Evolutionary conservation across 495 filamentous ascomycete species (phyloP), one percentile per base, ranked within the genome.

Genomic region (Annulohypoxylon moriforme): DNA sequence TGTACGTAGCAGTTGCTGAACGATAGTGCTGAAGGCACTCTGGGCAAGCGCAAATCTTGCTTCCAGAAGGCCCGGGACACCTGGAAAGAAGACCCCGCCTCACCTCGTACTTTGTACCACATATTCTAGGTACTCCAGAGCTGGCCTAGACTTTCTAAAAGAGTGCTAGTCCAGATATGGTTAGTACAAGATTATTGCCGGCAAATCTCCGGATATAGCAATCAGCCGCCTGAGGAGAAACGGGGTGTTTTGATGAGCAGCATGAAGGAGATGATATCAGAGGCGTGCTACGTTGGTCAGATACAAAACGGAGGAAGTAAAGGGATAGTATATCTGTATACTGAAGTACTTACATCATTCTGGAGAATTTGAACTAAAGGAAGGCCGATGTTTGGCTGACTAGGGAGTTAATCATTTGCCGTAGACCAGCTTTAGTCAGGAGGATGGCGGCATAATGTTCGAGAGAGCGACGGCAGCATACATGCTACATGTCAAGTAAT

Each of bases 391-490:
- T 40, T 11, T 14, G 44, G 49, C 53, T 68, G 42, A 3, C 46
- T 20, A 57, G n/a, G 33, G 25, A 47, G 55, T 60, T 20, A 59
- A 59, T 31, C 6, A 40, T 11, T 34, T 52, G 40, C 38, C 22
- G 5, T 64, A 49, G 29, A 38, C 47, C 52, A 55, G 20, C 60
- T 27, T 62, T 59, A 66, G 42, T 65, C 44, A 58, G 52, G 64
- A 65, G 71, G 71, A 64, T 60, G 55, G 49, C 56, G 34, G 49
- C 71, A 68, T 73, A 34, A 61, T 36, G 66, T 63, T 64, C 50
- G 58, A 62, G 58, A 62, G 56, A 29, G 33, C 24, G 31, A 73
- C 65, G 65, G 61, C 50, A 69, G 42, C 61, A 58, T 62, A 65
- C 58, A 69, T 64, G 57, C 49, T 42, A 25, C 58, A 34, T 46